Base-by-base conservation (phyloP, 805 yeast species). In the Candida ficus region DNA sequence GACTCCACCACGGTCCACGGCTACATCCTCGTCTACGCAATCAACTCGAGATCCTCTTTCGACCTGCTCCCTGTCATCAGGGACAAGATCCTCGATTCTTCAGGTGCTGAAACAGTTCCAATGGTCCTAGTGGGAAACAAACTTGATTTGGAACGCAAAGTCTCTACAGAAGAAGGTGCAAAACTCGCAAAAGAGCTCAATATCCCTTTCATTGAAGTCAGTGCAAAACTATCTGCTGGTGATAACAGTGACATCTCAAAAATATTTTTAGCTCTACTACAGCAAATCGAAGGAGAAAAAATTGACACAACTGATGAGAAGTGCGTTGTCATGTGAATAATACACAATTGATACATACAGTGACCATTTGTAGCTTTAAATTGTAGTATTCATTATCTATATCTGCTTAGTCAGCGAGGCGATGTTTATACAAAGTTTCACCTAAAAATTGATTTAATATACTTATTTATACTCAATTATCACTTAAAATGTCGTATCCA, bases 1-100 rank as follows among this genome's bases (percentile, higher is more conserved):
- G 87, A 84, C 60, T 83, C 84, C 51, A 81, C 84, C 41, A 64
- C 86, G 36, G 81, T 83, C 35, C 93, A 86, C 54, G 97, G 96
- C 1, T 84, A 84, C 56, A 66, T 89, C 33, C 63, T 90, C 32
- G 85, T 87, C 33, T 89, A 86, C 63, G 83, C 91, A 37, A 89
- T 89, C 39, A 79, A 86, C 23, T 82, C 89, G 33, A 67, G 83
- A 51, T 76, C 79, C 45, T 80, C 91, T 16, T 87, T 89, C 60
- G 93, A 85, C 38, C 71, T 86, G 61, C 67, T 89, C 36, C 78
- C 76, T 42, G 70, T 83, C 31, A 82, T 90, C 29, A 73, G 95
- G 57, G 96, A 87, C 58, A 88, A 88, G 68, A 80, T 89, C 39
- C 66, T 87, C 44, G 88, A 87, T 53, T 74, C 80, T 14, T 69